phyloP scores from a whole-genome alignment of 1,139 yeast genomes.

The Meyerozyma elateridarum region DNA sequence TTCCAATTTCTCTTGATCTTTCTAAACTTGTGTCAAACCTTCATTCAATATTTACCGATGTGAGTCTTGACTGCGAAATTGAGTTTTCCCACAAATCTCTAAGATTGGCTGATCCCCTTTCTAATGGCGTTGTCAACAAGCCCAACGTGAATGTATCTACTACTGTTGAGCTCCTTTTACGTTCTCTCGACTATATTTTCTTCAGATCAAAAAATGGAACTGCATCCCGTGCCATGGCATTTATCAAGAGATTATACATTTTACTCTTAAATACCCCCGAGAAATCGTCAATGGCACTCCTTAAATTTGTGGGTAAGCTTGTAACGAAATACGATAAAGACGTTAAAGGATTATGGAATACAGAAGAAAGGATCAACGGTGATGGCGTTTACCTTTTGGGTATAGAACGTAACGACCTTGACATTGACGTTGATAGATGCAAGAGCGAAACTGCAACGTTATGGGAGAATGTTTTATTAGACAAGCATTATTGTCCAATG shows the following conservation, averaged over 20 bases:
- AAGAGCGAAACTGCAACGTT: conserved; percentile 85
- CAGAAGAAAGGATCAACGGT: conserved; percentile 73
- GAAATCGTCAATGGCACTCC: conserved; percentile 71
- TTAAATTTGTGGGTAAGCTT: conserved; percentile 75
- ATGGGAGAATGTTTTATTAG: conserved; percentile 80
- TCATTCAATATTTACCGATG: conserved; percentile 58
- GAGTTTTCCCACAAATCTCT: conserved; percentile 81
- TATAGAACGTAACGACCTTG: conserved; percentile 48
- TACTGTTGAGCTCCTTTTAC: conserved; percentile 75
- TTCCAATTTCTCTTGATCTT: conserved; percentile 60
- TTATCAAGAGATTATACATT: conserved; percentile 73
- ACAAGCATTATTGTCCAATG: conserved; percentile 76
- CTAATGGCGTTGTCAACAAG: conserved; percentile 35
- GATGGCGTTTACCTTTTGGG: conserved; percentile 69
- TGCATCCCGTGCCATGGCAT: conserved; percentile 69
- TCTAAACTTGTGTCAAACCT: conserved; percentile 71
- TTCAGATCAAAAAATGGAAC: conserved; percentile 75
- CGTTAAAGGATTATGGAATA: conserved; percentile 69
- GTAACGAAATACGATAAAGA: conserved; percentile 62
- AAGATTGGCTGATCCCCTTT: conserved; percentile 72
- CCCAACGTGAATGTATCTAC: conserved; percentile 85
- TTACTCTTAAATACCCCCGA: conserved; percentile 76
- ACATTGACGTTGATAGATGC: conserved; percentile 62
- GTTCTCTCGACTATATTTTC: conserved; percentile 76
- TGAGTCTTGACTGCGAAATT: conserved; percentile 75